phyloP scores from a whole-genome alignment of 345 rosid species.

The Euphorbia tirucalli region DNA sequence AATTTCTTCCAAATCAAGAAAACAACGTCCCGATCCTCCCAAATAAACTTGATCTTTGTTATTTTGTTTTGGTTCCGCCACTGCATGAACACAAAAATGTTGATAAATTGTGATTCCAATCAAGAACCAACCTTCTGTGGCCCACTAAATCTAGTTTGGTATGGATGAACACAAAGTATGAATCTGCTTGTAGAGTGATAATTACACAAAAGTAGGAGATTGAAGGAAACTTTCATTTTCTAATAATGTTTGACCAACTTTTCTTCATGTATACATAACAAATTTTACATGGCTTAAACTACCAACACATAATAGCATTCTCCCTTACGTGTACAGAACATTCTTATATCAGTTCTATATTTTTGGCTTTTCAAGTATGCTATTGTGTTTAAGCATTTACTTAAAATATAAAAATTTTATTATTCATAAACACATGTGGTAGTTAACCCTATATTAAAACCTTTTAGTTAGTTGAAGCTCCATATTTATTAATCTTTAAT shows the following conservation, averaged over 20 bases:
- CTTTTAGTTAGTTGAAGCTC: slow-evolving; percentile 16
- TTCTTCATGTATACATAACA: background rate
- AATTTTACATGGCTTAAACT: background rate
- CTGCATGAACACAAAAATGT: background rate
- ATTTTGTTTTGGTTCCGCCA: no score
- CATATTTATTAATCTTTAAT: slow-evolving; percentile 6
- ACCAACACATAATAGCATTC: background rate
- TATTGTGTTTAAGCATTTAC: background rate
- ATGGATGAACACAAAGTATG: slow-evolving; percentile 24
- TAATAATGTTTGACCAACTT: background rate
- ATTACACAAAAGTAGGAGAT: slow-evolving; percentile 12
- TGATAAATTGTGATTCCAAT: background rate
- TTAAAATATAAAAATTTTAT: no score
- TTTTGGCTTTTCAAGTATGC: no score
- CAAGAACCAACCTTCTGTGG: background rate
- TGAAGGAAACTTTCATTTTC: background rate
- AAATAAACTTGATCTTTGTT: no score
- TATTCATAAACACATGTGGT: background rate
- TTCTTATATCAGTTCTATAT: no score
- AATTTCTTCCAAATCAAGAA: background rate
- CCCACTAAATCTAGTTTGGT: slow-evolving; percentile 36
- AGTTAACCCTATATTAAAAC: background rate
- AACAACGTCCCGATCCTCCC: no score
- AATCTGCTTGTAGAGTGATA: slow-evolving; percentile 19
- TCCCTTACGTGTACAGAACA: background rate